A percentile compares a stretch with the other conserved stretches of the same genome.
Conservation (phyloP, 768 basidiomycete species). For the Macrolepiota albuminosa region DNA sequence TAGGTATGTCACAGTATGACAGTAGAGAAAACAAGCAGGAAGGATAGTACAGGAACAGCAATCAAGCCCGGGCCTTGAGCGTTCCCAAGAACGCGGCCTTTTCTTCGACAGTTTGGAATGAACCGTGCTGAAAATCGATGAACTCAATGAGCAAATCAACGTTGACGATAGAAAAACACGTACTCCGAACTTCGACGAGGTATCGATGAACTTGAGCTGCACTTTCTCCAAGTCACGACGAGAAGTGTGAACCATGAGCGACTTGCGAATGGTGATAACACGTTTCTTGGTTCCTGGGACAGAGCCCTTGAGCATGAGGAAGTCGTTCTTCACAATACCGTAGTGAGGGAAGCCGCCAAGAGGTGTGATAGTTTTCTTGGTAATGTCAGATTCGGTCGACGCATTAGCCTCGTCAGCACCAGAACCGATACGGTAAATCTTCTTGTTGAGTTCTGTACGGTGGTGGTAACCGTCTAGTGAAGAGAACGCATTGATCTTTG, state of each 20-base stretch:
- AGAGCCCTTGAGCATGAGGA: slow-evolving; percentile 93
- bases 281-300: slow-evolving; percentile 97
- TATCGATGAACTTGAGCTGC: slow-evolving; percentile 97
- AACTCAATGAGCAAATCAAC: background rate
- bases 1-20: slow-evolving; percentile 34
- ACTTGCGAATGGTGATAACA: slow-evolving; percentile 95
- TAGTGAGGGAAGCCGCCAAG: slow-evolving; percentile 99
- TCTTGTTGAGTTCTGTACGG: slow-evolving; percentile 98
- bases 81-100: slow-evolving; percentile 92
- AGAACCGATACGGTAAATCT: slow-evolving; percentile 92
- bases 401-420: slow-evolving; percentile 78
- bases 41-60: slow-evolving; percentile 25
- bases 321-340: slow-evolving; percentile 98
- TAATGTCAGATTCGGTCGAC: slow-evolving; percentile 92
- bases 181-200: slow-evolving; percentile 95
- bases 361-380: slow-evolving; percentile 90
- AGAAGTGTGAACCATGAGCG: slow-evolving; percentile 93
- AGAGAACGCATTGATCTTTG: background rate
- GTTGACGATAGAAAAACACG: slow-evolving; percentile 23
- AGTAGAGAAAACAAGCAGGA: slow-evolving; percentile 30
- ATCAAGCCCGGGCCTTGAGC: slow-evolving; percentile 79
- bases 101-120: slow-evolving; percentile 97
- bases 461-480: slow-evolving; percentile 88
- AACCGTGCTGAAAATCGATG: slow-evolving; percentile 65
- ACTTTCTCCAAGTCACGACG: slow-evolving; percentile 98